These are phyloP conservation scores for Apium graveolens DNA, from an alignment of 129 eudicot species.

Conservation along the genomic window DNA sequence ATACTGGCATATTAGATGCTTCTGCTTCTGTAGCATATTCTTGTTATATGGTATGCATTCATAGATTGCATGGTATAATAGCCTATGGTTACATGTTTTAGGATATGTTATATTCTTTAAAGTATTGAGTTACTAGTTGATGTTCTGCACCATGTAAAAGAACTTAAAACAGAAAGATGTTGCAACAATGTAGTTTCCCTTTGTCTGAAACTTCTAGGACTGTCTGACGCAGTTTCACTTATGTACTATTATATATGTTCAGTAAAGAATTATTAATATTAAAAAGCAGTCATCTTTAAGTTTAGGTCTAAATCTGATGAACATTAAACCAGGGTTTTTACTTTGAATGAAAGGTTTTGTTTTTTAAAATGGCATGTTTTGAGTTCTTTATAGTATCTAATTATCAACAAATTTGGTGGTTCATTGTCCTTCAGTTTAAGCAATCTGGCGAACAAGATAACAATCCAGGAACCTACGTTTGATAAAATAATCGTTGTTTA, in stretches of 20 bases:
- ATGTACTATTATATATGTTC: neutral
- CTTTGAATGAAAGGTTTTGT: neutral
- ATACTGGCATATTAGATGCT: no score
- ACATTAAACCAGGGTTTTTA: neutral
- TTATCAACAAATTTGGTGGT: conserved; percentile 10
- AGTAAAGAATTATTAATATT: neutral
- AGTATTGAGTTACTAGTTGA: neutral
- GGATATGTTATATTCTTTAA: neutral
- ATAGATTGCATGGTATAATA: neutral
- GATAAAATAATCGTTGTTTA: conserved; percentile 94
- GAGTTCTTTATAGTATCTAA: neutral
- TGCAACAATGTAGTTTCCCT: neutral
- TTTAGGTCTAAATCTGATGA: neutral
- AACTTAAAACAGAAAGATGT: neutral
- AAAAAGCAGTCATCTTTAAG: no score
- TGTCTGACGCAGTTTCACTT: neutral
- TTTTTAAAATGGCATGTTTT: neutral
- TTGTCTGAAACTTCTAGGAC: neutral
- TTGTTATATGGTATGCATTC: neutral
- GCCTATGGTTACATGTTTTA: neutral
- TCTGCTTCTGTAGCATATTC: neutral
- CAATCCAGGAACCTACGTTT: conserved; percentile 96
- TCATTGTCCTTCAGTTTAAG: conserved; percentile 40
- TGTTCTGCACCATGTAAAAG: no score
- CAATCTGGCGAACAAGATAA: conserved; percentile 57